A percentile compares a stretch with the other conserved stretches of the same genome.
These are phyloP conservation scores for Peniophora sp. DNA, from an alignment of 1,284 basidiomycete species.

Conservation along the genomic window DNA sequence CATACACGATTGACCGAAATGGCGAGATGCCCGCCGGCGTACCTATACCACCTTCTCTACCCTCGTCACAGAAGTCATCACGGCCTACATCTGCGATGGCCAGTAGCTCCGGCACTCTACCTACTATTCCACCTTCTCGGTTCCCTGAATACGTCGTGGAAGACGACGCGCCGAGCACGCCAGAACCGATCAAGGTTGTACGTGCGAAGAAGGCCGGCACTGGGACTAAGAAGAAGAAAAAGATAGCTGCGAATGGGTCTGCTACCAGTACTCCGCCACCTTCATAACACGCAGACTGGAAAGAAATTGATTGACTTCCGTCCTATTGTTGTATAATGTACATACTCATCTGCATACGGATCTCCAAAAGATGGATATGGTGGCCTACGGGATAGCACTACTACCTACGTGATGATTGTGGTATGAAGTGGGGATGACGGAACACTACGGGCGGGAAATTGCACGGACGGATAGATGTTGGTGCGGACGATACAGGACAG, in stretches of 20 bases:
- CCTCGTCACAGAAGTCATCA: constrained; percentile 13
- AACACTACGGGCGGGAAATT: neutral
- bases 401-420: neutral
- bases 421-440: neutral
- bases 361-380: constrained; percentile 6
- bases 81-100: constrained; percentile 15
- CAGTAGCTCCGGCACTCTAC: constrained; percentile 3
- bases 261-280: neutral
- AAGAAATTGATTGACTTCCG: too few relatives aligned
- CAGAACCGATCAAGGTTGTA: constrained; percentile 68
- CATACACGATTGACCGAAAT: constrained; percentile 64
- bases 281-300: neutral
- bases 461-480: constrained; percentile 3
- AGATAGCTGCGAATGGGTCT: constrained; percentile 26
- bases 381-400: constrained; percentile 2
- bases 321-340: too few relatives aligned
- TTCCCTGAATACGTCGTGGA: constrained; percentile 54
- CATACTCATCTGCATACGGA: too few relatives aligned
- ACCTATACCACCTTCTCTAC: constrained; percentile 12
- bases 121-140: constrained; percentile 28
- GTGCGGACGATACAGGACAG: neutral
- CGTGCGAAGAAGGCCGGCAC: constrained; percentile 63
- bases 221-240: constrained; percentile 56
- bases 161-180: constrained; percentile 43
- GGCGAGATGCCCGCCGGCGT: constrained; percentile 80